Evolutionary conservation across 2,329 filamentous ascomycete species (phyloP), one percentile per base, ranked within the genome.

Genomic region (Fusarium sp.): DNA sequence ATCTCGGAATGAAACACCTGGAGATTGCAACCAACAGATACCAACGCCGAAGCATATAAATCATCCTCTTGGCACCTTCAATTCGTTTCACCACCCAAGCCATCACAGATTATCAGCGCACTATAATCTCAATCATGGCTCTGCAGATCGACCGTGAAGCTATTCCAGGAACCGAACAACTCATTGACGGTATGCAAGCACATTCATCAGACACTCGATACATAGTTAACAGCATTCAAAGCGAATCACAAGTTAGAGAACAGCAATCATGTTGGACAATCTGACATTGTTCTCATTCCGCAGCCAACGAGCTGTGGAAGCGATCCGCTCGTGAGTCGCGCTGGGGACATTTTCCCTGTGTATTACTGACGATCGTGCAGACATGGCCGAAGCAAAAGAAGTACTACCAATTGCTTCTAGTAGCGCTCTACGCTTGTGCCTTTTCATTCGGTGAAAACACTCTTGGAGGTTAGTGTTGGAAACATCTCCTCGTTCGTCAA

Each of bases 401-500:
- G 3, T 37, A 51, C 10, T 37, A 37, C 5, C 48, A 51, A 2
- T 1, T 51, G 2, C 18, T 51, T 3, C 18, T 51, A 6, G 31
- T 37, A 0, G 48, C 48, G 0, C 18, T 51, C 4, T 51, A 51
- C 3, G 48, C 48, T 3, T 37, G 48, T 2, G 23, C 31, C n/a
- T 51, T 51, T 16, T 51, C 31, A 3, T 51, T 37, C 1, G 31
- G 48, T 8, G n/a, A 37, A 35, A 51, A 37, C 18, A 51, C n/a
- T 0, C 31, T 37, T 4, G 48, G 48, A 2, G 31, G 48, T 35
- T 4, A 25, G 31, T 9, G 4, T 29, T 29, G 8, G 5, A 8
- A 21, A 5, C 15, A 2, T 33, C 4, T 49, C 31, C 12, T 35
- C n/a, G 0, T 15, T 2, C 0, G 2, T 1, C 6, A 3, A 15